Base-by-base conservation (phyloP, 441 rosid genomes). In the Adansonia gregorii region DNA sequence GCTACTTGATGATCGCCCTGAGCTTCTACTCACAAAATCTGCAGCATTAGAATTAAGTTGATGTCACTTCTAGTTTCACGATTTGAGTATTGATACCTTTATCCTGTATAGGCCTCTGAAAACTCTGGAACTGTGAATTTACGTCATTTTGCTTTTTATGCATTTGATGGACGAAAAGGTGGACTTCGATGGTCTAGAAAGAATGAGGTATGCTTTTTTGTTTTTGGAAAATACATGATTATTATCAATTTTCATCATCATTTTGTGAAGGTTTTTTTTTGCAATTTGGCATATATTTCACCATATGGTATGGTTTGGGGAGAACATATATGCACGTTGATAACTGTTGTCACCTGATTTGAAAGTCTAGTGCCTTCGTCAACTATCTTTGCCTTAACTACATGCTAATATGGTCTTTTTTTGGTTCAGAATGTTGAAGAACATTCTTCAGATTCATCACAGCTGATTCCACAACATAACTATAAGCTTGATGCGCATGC, bases 401-500 rank as follows among this genome's bases (percentile, higher is more conserved):
- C 68, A 43, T 64, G 12, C 24, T 56, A 59, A 55, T 72, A 55
- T 61, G 39, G 72, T 84, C 8, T 80, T 81, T 81, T 84, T 81
- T 48, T 82, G 78, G 27, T 82, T 45, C 78, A 97, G 98, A 90
- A 97, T 86, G 78, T 89, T 83, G 98, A 92, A 84, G 90, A 91
- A 27, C 88, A 87, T 64, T 76, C 94, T 75, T 79, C 93, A 76
- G 98, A 93, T 87, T 89, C 92, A 45, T 89, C 93, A 11, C 93
- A 92, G 77, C 83, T 97, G 79, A 89, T 92, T 83, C 98, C 99
- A 11, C 99, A 97, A 77, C 99, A 94, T 81, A 94, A 93, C 84
- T 97, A 97, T 91, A 97, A 92, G 89, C 97, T 97, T 61, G 97
- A 94, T 83, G 98, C 84, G 72, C 97, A 92, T 83, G 85, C 98